Evolutionary conservation across 75 land plant species (phyloP).

Genomic region (Sequoia sempervirens): DNA sequence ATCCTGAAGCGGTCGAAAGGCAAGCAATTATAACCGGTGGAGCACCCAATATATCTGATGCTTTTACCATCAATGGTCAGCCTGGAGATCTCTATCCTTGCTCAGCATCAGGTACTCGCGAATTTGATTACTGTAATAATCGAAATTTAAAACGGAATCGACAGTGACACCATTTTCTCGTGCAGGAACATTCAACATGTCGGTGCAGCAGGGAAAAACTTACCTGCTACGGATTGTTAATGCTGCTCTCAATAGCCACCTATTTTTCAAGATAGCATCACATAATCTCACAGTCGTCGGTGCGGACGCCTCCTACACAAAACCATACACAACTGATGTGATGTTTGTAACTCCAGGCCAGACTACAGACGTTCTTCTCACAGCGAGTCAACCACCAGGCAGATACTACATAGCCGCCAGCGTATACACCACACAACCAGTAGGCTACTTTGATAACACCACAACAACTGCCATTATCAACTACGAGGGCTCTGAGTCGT

Average conservation of each 20-base stretch:
- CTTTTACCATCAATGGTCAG: slow-evolving; percentile 44
- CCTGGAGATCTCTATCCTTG: slow-evolving; percentile 40
- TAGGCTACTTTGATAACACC: neutral
- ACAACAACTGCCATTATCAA: neutral
- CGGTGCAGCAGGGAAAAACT: neutral
- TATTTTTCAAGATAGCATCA: slow-evolving; percentile 9
- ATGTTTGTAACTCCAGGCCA: slow-evolving; percentile 24
- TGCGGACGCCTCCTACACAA: slow-evolving; percentile 19
- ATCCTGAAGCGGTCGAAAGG: slow-evolving; percentile 15
- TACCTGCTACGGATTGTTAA: slow-evolving; percentile 15
- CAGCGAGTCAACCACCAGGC: slow-evolving; percentile 14
- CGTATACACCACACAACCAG: neutral
- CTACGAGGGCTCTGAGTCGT: neutral
- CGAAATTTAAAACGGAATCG: neutral
- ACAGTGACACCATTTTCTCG: neutral
- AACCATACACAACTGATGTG: slow-evolving; percentile 20
- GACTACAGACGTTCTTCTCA: slow-evolving; percentile 29
- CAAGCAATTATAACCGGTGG: slow-evolving; percentile 16
- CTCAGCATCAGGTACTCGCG: slow-evolving; percentile 11
- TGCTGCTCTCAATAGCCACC: slow-evolving; percentile 6
- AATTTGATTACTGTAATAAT: neutral
- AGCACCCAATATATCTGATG: slow-evolving; percentile 31
- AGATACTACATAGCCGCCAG: slow-evolving; percentile 24
- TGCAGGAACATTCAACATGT: slow-evolving; percentile 8
- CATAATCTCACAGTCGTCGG: too few relatives aligned